Base-by-base conservation (phyloP, 179 eudicot species). In the Silene noctiflora region DNA sequence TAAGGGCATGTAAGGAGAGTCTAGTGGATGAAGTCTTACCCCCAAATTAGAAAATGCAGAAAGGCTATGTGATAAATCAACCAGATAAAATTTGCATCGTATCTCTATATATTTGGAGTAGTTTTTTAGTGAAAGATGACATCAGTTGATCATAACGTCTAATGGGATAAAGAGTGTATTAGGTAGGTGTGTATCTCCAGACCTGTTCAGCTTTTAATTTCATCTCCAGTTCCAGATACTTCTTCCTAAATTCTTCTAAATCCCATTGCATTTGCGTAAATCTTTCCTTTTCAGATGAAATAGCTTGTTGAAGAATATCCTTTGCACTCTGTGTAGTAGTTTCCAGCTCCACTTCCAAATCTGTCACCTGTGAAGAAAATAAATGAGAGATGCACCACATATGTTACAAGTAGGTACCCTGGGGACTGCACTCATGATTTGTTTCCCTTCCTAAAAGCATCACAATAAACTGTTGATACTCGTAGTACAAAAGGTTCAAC, bases 261-360 rank as follows among this genome's bases (percentile, higher is more conserved):
- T 94, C 96, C 96, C 93, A 92, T 80, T 92, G 98, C 85, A 83
- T 88, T 73, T 92, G 92, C 71, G 92, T 92, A 78, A 77, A 81
- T 78, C 87, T 88, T 78, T 90, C 98, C 83, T 84, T 87, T 86
- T 93, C 96, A 72, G 78, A 80, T 29, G 87, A 80, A 80, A 93
- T 75, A 48, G 96, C 96, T 78, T 90, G 96, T 79, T 90, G 89
- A 80, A 93, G 84, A 76, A 85, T 93, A 78, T 90, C 94, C 79
- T 89, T 94, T 69, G 88, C 83, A 79, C 77, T 86, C 78, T 86
- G 89, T 81, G 84, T 88, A 56, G 87, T 85, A 69, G 89, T 89
- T 79, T 94, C 96, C 79, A 92, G 96, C 59, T 92, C 97, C 78
- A 76, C 90, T 84, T 91, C 98, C 89, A 94, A 86, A 86, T 94